Conservation (phyloP, 805 yeast species). For the Schizosaccharomyces octosporus region DNA sequence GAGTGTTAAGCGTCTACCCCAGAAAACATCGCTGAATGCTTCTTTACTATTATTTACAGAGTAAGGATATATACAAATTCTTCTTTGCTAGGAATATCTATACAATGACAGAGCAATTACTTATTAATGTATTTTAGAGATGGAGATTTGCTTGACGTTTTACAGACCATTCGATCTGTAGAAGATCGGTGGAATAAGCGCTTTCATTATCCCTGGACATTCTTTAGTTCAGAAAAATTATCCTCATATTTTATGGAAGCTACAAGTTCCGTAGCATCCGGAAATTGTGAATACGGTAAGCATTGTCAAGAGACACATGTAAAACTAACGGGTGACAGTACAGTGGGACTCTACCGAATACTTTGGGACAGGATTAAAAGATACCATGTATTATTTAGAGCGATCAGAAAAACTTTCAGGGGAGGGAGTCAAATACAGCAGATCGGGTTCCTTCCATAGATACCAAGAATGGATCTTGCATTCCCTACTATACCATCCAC, state of each 20-base stretch:
- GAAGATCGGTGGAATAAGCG: constrained; percentile 60
- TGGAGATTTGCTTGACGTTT: constrained; percentile 30
- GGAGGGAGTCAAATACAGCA: constrained; percentile 36
- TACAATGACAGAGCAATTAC: too few species aligned
- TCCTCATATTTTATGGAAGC: constrained; percentile 38
- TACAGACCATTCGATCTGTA: constrained; percentile 38
- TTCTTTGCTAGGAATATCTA: too few species aligned
- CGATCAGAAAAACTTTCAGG: constrained; percentile 21
- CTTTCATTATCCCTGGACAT: constrained; percentile 77
- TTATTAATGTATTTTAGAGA: constrained; percentile 20
- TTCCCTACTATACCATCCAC: constrained; percentile 49
- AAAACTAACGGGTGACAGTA: constrained; percentile 31
- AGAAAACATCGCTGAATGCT: not conserved
- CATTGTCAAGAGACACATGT: constrained; percentile 17
- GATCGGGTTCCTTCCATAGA: constrained; percentile 47
- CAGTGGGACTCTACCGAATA: constrained; percentile 10
- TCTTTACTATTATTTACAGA: not conserved
- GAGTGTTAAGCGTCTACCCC: not conserved
- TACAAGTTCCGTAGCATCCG: constrained; percentile 32
- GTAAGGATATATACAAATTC: not conserved
- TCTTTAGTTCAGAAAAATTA: constrained; percentile 60
- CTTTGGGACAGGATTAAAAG: too few species aligned
- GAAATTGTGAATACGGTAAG: constrained; percentile 31
- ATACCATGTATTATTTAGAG: constrained; percentile 17
- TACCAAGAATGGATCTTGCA: constrained; percentile 95